Evolutionary conservation across 805 yeast species (phyloP), one percentile per base, ranked within the genome.

Genomic region (Teunomyces gatunensis): DNA sequence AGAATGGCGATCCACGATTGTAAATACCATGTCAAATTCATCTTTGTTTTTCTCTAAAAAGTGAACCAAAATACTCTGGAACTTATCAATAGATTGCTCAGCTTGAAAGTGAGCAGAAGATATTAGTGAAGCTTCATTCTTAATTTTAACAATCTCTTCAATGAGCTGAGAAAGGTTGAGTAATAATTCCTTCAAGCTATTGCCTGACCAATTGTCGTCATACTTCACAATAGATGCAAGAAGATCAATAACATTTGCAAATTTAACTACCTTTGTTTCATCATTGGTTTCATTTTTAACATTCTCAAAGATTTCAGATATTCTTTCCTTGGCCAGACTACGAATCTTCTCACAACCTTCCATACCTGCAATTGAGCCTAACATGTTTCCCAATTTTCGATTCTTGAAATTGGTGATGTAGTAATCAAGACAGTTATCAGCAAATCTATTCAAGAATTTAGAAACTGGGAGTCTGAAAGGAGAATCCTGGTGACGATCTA

Each of bases 391-490:
- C 58, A 74, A 75, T 58, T 74, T 69, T 47, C 96, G 73, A 44
- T 82, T 81, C 27, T 79, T 77, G 63, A 86, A 78, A 58, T 85
- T 83, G 25, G 79, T 79, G 29, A 79, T 70, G 67, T 88, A 91
- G 59, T 83, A 87, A 25, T 81, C 81, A 44, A 82, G 73, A 3
- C 95, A 78, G 54, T 91, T 87, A 20, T 77, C 79, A 2, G 95
- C 83, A 63, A 90, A 92, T 50, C 96, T 74, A 64, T 90, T 82
- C 66, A 94, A 70, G 59, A 87, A 94, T 61, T 85, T 86, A 6
- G 95, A 91, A 40, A 92, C 80, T 2, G 99, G 97, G n/a, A 73
- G 77, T 54, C 99, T 77, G 74, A 94, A 91, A 3, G 98, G 97
- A 1, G 97, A 89, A 36, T 75, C 76, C 48, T 89, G 87, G 52